Percentiles rank a stretch among this genome's conserved stretches.
These are phyloP conservation scores for Arabidopsis arenosa DNA, from an alignment of 345 rosid species.

Conservation along the genomic window DNA sequence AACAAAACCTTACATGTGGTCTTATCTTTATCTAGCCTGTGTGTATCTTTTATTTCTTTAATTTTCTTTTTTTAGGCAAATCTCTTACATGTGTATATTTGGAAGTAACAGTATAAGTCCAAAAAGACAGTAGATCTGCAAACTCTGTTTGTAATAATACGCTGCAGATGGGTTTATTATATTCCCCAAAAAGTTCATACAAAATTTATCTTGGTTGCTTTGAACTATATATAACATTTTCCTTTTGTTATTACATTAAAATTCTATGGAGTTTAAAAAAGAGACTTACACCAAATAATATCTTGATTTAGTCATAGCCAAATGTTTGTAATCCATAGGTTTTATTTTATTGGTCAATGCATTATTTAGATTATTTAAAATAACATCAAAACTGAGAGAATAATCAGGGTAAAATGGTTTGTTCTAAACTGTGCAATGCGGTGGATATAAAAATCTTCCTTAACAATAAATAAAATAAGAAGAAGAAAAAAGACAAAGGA, in stretches of 20 bases:
- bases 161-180: slow-evolving; percentile 28
- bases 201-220: not conserved
- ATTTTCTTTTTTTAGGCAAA: not conserved
- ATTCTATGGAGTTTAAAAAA: not conserved
- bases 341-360: slow-evolving; percentile 3
- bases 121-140: slow-evolving; percentile 38
- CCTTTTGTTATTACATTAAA: not conserved
- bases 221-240: not conserved
- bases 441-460: slow-evolving; percentile 5
- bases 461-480: slow-evolving; percentile 14
- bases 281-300: not conserved
- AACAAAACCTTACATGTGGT: slow-evolving; percentile 49
- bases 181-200: slow-evolving; percentile 23
- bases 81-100: slow-evolving; percentile 35
- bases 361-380: no score
- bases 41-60: slow-evolving; percentile 26
- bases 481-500: slow-evolving; percentile 39
- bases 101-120: slow-evolving; percentile 34
- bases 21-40: slow-evolving; percentile 40
- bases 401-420: not conserved
- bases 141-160: slow-evolving; percentile 31
- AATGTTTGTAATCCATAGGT: not conserved
- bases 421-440: slow-evolving; percentile 4
- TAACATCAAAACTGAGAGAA: not conserved
- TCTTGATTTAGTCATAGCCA: not conserved